Percentiles rank a stretch among this genome's conserved stretches.
phyloP scores from a whole-genome alignment of 1,139 yeast species.

The Geotrichum phurueaensis region DNA sequence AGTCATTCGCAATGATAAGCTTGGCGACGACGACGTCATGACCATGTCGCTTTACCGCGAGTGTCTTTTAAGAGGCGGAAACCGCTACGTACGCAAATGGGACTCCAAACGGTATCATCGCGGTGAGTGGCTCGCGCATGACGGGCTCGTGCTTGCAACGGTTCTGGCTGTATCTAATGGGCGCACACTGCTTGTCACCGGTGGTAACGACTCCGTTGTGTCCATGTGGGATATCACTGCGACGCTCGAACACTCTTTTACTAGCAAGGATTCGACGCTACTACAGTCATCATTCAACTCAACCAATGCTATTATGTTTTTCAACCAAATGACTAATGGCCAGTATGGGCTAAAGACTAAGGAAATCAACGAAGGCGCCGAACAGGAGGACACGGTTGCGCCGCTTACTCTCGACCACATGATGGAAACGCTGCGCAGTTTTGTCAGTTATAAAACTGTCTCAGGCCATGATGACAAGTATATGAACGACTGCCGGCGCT shows the following conservation, averaged over 20 bases:
- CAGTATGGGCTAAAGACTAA: not conserved
- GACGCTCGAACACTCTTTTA: constrained; percentile 12
- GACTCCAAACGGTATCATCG: constrained; percentile 28
- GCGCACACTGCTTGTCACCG: constrained; percentile 41
- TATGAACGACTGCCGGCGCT: constrained; percentile 75
- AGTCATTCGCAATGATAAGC: constrained; percentile 43
- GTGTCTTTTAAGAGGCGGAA: constrained; percentile 47
- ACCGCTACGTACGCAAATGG: constrained; percentile 31
- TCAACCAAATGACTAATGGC: constrained; percentile 3
- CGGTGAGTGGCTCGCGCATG: constrained; percentile 35
- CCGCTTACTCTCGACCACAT: constrained; percentile 51
- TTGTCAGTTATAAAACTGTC: constrained; percentile 69
- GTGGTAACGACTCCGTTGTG: constrained; percentile 56
- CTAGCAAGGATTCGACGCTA: not conserved
- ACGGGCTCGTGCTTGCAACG: constrained; percentile 31
- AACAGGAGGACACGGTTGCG: constrained; percentile 9
- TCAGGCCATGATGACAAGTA: constrained; percentile 61
- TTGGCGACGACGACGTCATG: constrained; percentile 45
- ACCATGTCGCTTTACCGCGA: constrained; percentile 49
- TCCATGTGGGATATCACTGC: constrained; percentile 51
- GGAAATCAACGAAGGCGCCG: not conserved
- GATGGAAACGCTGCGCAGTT: constrained; percentile 53
- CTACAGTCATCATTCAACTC: constrained; percentile 20
- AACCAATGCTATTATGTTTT: constrained; percentile 7
- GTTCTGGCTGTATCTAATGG: constrained; percentile 23